Conservation (phyloP, 106 monocot species). For the Chionographis japonica region DNA sequence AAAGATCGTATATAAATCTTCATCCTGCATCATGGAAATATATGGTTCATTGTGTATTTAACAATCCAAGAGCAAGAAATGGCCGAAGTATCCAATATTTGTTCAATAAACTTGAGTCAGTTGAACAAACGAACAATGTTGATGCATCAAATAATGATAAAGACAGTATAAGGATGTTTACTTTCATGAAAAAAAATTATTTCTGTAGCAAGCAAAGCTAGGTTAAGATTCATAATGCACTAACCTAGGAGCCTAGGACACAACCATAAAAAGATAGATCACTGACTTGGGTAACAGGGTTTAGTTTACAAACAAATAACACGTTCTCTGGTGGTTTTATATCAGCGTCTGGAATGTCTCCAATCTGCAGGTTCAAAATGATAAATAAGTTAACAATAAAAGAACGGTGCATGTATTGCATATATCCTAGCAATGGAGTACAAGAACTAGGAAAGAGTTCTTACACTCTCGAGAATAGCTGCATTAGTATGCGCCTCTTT, state of each 20-base stretch:
- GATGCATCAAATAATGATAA: too few species aligned
- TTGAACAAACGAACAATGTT: too few species aligned
- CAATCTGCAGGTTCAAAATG: conserved; percentile 47
- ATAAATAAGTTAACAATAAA: background rate
- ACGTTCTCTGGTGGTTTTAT: conserved; percentile 96
- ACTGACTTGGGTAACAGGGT: conserved; percentile 89
- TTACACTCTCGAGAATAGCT: conserved; percentile 91
- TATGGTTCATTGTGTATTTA: too few species aligned
- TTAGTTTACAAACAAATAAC: conserved; percentile 98
- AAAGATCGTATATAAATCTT: conserved; percentile 97
- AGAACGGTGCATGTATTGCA: background rate
- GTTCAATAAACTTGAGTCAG: too few species aligned
- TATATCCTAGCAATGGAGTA: background rate
- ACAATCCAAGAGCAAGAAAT: too few species aligned
- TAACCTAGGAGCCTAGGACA: background rate
- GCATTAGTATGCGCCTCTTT: conserved; percentile 98
- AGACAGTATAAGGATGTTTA: too few species aligned
- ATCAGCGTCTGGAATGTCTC: conserved; percentile 98
- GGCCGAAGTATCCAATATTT: too few species aligned
- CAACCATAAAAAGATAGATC: background rate
- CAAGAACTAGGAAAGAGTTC: conserved; percentile 7
- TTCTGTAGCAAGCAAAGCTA: background rate
- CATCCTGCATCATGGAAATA: conserved; percentile 57
- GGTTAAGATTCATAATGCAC: background rate
- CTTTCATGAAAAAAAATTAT: too few species aligned